These are phyloP conservation scores for Tolypocladium pustulatum DNA, from an alignment of 2,329 filamentous ascomycete species.

Conservation along the genomic window DNA sequence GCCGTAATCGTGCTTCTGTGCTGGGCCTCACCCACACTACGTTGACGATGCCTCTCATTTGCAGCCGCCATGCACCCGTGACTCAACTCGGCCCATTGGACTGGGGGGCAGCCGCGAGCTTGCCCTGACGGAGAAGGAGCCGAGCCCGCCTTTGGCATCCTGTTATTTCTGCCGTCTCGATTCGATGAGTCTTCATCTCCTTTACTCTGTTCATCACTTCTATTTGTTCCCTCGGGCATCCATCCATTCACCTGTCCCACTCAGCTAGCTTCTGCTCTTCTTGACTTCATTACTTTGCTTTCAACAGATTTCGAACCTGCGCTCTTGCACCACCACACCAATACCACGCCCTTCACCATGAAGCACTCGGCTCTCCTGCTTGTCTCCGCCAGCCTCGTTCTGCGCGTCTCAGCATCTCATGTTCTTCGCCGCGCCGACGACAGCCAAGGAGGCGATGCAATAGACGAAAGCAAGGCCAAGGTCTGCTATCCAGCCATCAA, in stretches of 20 bases:
- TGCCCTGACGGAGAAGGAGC: not conserved
- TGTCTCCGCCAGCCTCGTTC: slow-evolving; percentile 5
- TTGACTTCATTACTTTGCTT: not conserved
- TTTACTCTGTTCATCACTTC: not conserved
- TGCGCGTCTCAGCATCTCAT: slow-evolving; percentile 3
- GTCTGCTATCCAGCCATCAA: slow-evolving; percentile 5
- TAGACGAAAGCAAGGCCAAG: not conserved
- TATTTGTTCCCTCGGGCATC: not conserved
- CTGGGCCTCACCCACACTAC: not conserved
- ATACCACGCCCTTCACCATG: slow-evolving; percentile 6
- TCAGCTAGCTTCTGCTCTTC: not conserved
- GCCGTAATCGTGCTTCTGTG: not conserved
- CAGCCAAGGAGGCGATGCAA: not conserved
- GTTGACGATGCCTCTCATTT: not conserved
- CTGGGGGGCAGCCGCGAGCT: not conserved
- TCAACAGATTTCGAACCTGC: not conserved
- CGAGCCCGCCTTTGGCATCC: not conserved
- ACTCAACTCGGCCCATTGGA: not conserved
- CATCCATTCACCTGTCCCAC: not conserved
- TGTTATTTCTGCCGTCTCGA: not conserved
- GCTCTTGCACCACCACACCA: not conserved
- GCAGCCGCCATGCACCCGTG: not conserved
- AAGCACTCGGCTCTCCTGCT: slow-evolving; percentile 4
- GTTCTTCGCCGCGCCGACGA: not conserved
- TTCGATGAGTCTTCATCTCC: not conserved